Conservation (phyloP, 192 early-diverging fungal genomes). For the Radiomyces spectabilis region DNA sequence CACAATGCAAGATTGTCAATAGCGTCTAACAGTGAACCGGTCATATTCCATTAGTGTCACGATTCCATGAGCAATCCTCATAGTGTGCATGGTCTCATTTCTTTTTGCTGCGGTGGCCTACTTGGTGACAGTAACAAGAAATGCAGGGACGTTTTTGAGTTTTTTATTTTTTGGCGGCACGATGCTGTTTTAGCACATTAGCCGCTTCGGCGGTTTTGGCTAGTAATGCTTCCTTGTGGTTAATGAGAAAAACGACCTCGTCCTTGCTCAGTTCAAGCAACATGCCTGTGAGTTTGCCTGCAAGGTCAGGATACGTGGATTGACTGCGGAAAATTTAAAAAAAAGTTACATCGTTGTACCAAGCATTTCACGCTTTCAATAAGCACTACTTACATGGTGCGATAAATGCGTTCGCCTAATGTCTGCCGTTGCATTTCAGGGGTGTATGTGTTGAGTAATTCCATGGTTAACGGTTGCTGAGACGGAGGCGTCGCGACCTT, state of each 20-base stretch:
- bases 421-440: conserved; percentile 91
- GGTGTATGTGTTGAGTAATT: conserved; percentile 66
- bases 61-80: too few species aligned
- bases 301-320: conserved; percentile 35
- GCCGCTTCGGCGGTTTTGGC: conserved; percentile 74
- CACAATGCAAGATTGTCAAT: too few species aligned
- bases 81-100: too few species aligned
- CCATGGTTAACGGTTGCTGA: conserved; percentile 51
- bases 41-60: too few species aligned
- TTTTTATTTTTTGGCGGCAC: too few species aligned
- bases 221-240: conserved; percentile 51
- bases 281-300: conserved; percentile 91
- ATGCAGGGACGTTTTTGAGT: too few species aligned
- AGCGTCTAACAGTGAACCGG: too few species aligned
- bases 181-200: conserved; percentile 60
- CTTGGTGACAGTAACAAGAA: too few species aligned
- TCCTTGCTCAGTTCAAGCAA: conserved; percentile 83
- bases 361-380: not conserved
- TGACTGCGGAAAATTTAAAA: not conserved
- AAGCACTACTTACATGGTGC: conserved; percentile 38
- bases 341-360: not conserved
- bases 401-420: conserved; percentile 94
- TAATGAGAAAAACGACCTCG: conserved; percentile 69
- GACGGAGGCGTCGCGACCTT: conserved; percentile 7
- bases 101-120: too few species aligned